Evolutionary conservation across 1,284 basidiomycete species (phyloP).

Genomic region (Erythrobasidium hasegawianum): DNA sequence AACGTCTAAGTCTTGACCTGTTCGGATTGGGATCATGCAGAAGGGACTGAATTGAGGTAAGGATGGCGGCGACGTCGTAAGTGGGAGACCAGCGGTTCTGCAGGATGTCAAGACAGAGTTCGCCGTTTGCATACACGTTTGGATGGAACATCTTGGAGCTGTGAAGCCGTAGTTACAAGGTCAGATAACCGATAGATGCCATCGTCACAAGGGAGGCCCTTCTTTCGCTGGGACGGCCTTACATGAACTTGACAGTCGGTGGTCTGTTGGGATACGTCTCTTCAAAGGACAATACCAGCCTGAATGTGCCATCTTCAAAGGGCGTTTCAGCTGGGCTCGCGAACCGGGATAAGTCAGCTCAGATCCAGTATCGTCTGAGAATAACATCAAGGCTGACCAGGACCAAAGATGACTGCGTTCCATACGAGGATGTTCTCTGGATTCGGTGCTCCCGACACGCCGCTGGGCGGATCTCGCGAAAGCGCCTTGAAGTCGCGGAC

Average conservation of each 20-base stretch:
- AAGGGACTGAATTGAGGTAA: slow-evolving; percentile 91
- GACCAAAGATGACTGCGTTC: slow-evolving; percentile 99
- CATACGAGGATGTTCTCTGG: slow-evolving; percentile 98
- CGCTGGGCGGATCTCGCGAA: slow-evolving; percentile 87
- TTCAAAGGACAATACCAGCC: slow-evolving; percentile 89
- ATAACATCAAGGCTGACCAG: slow-evolving; percentile 48
- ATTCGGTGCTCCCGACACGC: slow-evolving; percentile 92
- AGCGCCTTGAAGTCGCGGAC: slow-evolving; percentile 96
- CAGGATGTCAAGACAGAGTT: slow-evolving; percentile 94
- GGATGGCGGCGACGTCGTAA: slow-evolving; percentile 95
- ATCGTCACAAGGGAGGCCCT: neutral
- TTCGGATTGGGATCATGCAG: slow-evolving; percentile 97
- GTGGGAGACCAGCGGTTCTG: slow-evolving; percentile 98
- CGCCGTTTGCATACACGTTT: slow-evolving; percentile 96
- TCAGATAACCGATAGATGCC: neutral
- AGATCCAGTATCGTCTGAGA: slow-evolving; percentile 2
- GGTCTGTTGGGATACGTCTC: slow-evolving; percentile 98
- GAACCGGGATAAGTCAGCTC: neutral
- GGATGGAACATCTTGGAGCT: slow-evolving; percentile 83
- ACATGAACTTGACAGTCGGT: slow-evolving; percentile 89
- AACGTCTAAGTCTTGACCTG: no score
- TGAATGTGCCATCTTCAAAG: slow-evolving; percentile 98
- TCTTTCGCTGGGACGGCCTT: no score
- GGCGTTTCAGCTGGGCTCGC: slow-evolving; percentile 77
- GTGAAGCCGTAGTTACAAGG: neutral